Conservation (phyloP, 192 early-diverging fungal genomes). For the Podila epicladia region DNA sequence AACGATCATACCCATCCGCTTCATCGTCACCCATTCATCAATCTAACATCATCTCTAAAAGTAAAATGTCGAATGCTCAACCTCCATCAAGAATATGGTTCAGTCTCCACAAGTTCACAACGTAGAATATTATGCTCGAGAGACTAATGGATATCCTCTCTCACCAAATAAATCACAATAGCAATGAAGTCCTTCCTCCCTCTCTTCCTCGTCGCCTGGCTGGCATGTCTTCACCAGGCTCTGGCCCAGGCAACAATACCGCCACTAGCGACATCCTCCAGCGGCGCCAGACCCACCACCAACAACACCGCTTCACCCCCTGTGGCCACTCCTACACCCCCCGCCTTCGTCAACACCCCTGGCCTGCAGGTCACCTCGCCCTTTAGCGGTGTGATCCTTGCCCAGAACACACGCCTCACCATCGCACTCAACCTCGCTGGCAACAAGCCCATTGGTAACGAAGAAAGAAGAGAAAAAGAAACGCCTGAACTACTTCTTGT, state of each 20-base stretch:
- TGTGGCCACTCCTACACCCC: slow-evolving; percentile 7
- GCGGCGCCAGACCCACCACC: neutral
- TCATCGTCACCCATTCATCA: neutral
- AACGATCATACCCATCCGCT: neutral
- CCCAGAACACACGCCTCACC: slow-evolving; percentile 16
- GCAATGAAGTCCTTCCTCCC: slow-evolving; percentile 20
- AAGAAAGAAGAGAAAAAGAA: neutral
- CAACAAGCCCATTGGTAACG: slow-evolving; percentile 17
- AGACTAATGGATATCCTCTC: neutral
- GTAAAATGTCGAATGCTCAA: no score
- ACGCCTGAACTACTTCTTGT: neutral
- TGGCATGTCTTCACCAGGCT: slow-evolving; percentile 21
- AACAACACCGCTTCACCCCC: neutral
- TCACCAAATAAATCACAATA: neutral
- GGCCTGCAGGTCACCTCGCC: slow-evolving; percentile 14
- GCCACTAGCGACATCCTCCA: neutral
- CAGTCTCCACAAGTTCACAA: neutral
- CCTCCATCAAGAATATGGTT: neutral
- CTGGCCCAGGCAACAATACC: slow-evolving; percentile 2
- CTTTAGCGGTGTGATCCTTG: slow-evolving; percentile 16
- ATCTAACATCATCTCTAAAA: neutral
- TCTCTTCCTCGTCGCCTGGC: slow-evolving; percentile 8
- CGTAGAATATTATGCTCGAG: neutral
- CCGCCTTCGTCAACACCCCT: slow-evolving; percentile 26
- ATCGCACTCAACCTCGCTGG: slow-evolving; percentile 6